Evolutionary conservation across 2,329 filamentous ascomycete genomes (phyloP).

Genomic region (Xenosphaeropsis pyriputrescens): DNA sequence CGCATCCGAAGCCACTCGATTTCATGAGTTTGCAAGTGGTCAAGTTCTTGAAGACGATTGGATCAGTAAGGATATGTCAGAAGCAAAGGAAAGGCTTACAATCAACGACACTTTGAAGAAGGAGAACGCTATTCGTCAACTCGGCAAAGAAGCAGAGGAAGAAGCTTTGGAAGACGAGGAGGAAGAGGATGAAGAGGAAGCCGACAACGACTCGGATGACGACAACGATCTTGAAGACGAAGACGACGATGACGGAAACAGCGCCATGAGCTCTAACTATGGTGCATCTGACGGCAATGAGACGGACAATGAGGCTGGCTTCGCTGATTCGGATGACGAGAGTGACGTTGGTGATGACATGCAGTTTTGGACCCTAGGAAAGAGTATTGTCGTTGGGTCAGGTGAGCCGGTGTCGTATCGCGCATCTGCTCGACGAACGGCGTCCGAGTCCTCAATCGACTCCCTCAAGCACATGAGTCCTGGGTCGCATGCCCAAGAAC

Average conservation of each 20-base stretch:
- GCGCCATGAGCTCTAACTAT: constrained; percentile 43
- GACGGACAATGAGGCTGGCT: constrained; percentile 65
- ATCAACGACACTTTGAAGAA: constrained; percentile 81
- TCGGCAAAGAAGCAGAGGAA: constrained; percentile 83
- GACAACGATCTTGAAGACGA: constrained; percentile 32
- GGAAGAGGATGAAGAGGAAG: constrained; percentile 25
- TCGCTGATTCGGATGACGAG: constrained; percentile 54
- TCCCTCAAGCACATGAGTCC: constrained; percentile 22
- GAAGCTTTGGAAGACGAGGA: constrained; percentile 71
- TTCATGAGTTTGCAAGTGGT: constrained; percentile 87
- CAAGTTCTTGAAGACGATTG: constrained; percentile 77
- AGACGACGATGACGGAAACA: constrained; percentile 42
- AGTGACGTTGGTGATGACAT: constrained; percentile 49
- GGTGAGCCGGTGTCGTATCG: constrained; percentile 11
- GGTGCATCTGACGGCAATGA: constrained; percentile 53
- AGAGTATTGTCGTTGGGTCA: constrained; percentile 14
- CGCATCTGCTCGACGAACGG: constrained; percentile 18
- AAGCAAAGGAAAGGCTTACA: constrained; percentile 58
- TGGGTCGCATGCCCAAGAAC: constrained; percentile 3
- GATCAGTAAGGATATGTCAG: constrained; percentile 56
- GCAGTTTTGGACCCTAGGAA: constrained; percentile 43
- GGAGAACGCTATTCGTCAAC: constrained; percentile 73
- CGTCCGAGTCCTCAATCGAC: constrained; percentile 47
- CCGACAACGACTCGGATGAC: constrained; percentile 25
- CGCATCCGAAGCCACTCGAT: constrained; percentile 40